Evolutionary conservation across 192 early-diverging fungal genomes (phyloP).

Genomic region (Podila epigama): DNA sequence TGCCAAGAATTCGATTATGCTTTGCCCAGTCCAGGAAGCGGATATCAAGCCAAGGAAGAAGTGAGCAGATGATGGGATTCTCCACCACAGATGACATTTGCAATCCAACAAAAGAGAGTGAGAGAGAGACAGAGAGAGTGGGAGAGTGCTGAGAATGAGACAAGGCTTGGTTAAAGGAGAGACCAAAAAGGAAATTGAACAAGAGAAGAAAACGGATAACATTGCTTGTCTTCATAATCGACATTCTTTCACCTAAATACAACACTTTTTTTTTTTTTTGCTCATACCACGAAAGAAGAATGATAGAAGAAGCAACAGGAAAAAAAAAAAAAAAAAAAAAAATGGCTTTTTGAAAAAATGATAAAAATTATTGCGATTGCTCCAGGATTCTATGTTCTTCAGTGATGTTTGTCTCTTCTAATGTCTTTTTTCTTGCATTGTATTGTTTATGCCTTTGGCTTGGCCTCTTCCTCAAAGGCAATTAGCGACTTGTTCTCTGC

Average conservation of each 20-base stretch:
- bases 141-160: no score
- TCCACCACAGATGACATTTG: no score
- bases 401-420: not conserved
- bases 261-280: no score
- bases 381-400: constrained; percentile 9
- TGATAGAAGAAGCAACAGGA: no score
- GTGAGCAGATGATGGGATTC: constrained; percentile 13
- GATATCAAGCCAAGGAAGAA: constrained; percentile 51
- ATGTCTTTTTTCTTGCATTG: not conserved
- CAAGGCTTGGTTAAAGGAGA: no score
- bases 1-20: constrained; percentile 36
- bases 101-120: not conserved
- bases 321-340: not conserved
- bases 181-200: no score
- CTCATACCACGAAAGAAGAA: no score
- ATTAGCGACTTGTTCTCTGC: constrained; percentile 85
- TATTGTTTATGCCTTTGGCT: constrained; percentile 15
- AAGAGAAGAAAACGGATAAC: no score
- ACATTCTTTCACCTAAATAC: no score
- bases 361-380: no score
- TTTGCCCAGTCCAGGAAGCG: constrained; percentile 32
- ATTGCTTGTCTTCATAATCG: no score
- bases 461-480: constrained; percentile 66
- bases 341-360: not conserved
- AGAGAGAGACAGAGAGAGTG: not conserved